Evolutionary conservation across 2,329 filamentous ascomycete species (phyloP).

Genomic region (Botrytis fabae): DNA sequence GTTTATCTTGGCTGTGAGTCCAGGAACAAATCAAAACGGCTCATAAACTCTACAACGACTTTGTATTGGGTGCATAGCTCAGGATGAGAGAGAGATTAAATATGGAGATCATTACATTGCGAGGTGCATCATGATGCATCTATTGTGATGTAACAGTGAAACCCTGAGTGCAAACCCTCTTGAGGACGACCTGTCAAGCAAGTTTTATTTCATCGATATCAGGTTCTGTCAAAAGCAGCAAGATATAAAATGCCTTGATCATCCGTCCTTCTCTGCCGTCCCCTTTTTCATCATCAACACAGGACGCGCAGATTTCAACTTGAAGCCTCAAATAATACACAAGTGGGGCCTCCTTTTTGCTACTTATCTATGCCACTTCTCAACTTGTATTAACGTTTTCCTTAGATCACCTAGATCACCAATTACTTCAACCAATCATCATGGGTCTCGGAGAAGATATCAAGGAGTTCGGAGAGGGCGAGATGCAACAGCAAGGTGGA

Average conservation of each 20-base stretch:
- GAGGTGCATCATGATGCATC: conserved; percentile 10
- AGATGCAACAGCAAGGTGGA: conserved; percentile 40
- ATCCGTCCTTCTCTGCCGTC: too few species aligned
- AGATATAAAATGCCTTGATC: neutral
- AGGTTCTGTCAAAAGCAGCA: neutral
- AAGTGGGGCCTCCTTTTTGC: neutral
- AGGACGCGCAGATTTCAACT: neutral
- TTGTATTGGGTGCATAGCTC: neutral
- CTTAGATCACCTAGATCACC: neutral
- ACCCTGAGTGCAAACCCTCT: neutral
- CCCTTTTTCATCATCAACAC: neutral
- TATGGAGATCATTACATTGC: neutral
- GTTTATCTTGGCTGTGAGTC: neutral
- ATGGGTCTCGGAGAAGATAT: conserved; percentile 38
- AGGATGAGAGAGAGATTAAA: neutral
- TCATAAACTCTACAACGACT: neutral
- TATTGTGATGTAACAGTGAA: neutral
- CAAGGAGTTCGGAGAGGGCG: conserved; percentile 39
- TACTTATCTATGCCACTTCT: neutral
- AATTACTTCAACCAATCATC: conserved; percentile 26
- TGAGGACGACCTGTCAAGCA: neutral
- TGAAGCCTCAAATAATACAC: neutral
- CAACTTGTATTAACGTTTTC: neutral
- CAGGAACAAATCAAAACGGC: neutral
- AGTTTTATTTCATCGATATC: neutral